A percentile compares a stretch with the other conserved stretches of the same genome.
phyloP scores from a whole-genome alignment of 164 flowering plant genomes.

The Paratinospora sagittata region DNA sequence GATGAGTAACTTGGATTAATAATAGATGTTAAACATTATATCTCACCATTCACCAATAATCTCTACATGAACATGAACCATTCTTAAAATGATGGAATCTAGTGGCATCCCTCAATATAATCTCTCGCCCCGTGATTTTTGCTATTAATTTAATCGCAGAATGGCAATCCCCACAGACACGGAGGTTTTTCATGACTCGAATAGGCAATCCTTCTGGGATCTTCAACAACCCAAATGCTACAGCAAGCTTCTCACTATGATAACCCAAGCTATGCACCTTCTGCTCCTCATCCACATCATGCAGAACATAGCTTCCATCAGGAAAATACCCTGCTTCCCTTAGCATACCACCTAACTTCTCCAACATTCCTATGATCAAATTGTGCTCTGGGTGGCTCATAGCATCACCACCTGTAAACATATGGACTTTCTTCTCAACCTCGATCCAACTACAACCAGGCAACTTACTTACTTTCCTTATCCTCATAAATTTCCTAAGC shows the following conservation, averaged over 20 bases:
- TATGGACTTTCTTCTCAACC: conserved; percentile 64
- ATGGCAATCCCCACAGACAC: conserved; percentile 87
- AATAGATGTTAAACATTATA: neutral
- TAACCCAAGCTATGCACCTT: conserved; percentile 48
- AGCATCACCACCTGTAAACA: conserved; percentile 63
- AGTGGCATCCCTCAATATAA: conserved; percentile 72
- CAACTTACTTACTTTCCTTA: conserved; percentile 47
- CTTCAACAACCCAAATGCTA: conserved; percentile 71
- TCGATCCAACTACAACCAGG: conserved; percentile 92
- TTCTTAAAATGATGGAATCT: conserved; percentile 78
- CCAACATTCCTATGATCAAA: conserved; percentile 45
- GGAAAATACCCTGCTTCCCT: conserved; percentile 71
- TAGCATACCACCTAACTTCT: conserved; percentile 39
- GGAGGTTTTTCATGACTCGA: conserved; percentile 78
- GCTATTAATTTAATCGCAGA: conserved; percentile 66
- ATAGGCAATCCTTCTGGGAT: conserved; percentile 59
- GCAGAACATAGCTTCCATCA: conserved; percentile 63
- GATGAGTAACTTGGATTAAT: neutral
- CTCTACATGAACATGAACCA: conserved; percentile 66
- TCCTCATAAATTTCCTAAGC: conserved; percentile 50
- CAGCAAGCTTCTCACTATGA: conserved; percentile 80
- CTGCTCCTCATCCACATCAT: conserved; percentile 86
- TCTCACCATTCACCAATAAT: conserved; percentile 51
- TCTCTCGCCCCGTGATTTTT: conserved; percentile 55
- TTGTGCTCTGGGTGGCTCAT: conserved; percentile 45